Base-by-base conservation (phyloP, 2,329 filamentous ascomycete species). In the Aureobasidium sp. region DNA sequence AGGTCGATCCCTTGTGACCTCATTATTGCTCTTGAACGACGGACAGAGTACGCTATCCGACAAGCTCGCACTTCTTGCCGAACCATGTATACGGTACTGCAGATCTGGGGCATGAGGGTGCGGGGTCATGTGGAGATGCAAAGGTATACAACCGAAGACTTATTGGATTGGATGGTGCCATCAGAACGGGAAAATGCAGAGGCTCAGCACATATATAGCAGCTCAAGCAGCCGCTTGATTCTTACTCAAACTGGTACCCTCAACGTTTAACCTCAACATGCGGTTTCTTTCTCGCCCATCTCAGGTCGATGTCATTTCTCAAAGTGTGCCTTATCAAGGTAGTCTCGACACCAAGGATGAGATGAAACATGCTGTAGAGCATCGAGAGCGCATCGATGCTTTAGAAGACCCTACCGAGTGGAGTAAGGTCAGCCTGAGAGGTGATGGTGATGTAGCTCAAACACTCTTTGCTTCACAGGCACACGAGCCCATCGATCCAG, bases 381-480 rank as follows among this genome's bases (percentile, higher is more conserved):
- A 62, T 32, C 50, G 41, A 47, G 60, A 62, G 26, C 9, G 34
- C 13, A 46, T 57, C 10, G 41, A 37, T 32, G 20, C 43, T 8
- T 5, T 29, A 27, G 36, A 55, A 15, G 29, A 51, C 9, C 6
- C 63, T 15, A 15, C 27, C 69, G 69, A 69, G 69, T 67, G 68
- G 68, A 69, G 60, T 53, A 69, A 53, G 66, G 66, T 44, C 68
- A 67, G 36, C 60, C 66, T n/a, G 69, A 69, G 62, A 67, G 69
- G 69, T 55, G 68, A 70, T 53, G 71, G 69, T 43, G 81, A 84
- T 67, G 77, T 78, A 0, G 81, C 82, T 2, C 76, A 81, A 71
- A 75, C 76, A 2, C 72, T 84, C 5, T 83, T 84, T 67, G 70
- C 72, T 51, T 75, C 79, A 32, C 68, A 73, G 57, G 51, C 71